Base-by-base conservation (phyloP, 1,284 basidiomycete species). In the Ustilago cynodontis region DNA sequence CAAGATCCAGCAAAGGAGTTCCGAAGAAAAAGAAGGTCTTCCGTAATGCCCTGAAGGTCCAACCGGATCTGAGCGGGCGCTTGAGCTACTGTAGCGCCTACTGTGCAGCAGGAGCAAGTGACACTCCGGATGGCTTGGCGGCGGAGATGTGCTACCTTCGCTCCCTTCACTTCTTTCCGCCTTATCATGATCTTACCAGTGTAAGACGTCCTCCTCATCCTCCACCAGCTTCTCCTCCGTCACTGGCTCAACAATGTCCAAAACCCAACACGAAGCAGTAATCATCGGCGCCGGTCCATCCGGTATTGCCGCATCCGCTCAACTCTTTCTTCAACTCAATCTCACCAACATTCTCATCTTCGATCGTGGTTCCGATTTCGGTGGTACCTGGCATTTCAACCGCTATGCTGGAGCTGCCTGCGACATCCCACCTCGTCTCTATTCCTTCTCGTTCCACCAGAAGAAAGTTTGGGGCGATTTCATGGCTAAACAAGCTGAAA, bases 341-440 rank as follows among this genome's bases (percentile, higher is more conserved):
- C 58, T 78, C n/a, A 50, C 58, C 52, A 66, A 68, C 28, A 43
- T 78, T 45, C 58, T 58, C 43, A 65, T 78, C 59, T 65, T 78
- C 20, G 76, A 78, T 26, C 57, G 65, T 9, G 65, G 62, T 26
- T 20, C 29, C 49, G 28, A 55, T n/a, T 68, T 70, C 28, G 72
- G 72, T 11, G 79, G 79, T 8, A 79, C 79, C 2, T 82, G 80
- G 80, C 41, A 41, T 26, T 57, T 55, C 59, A 82, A 82, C 56
- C 51, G 37, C 16, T 82, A 82, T 53, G 70, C 81, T 0, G 77
- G 74, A 1, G 67, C 68, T 16, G 79, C 62, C 1, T 79, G 77
- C 55, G 80, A 81, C 41, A 51, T 82, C 5, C 81, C 81, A 0
- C 65, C 74, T 4, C 59, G 78, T 5, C 78, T 82, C 35, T 82